Evolutionary conservation across 345 rosid genomes (phyloP).

Genomic region (Erucastrum elatum): DNA sequence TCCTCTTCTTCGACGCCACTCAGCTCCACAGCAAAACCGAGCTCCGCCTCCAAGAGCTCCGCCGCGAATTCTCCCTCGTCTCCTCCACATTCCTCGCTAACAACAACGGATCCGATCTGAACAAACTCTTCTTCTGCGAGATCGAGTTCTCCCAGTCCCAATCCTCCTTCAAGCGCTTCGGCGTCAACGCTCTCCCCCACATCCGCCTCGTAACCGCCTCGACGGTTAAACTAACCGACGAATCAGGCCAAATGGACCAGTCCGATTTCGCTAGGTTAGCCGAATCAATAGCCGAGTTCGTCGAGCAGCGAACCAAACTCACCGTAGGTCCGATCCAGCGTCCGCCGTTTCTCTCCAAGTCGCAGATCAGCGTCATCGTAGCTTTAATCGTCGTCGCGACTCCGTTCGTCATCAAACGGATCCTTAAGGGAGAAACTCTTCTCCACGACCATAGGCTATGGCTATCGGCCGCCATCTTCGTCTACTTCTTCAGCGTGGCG

Average conservation of each 20-base stretch:
- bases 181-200: slow-evolving; percentile 90
- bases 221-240: slow-evolving; percentile 54
- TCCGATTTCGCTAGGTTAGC: slow-evolving; percentile 69
- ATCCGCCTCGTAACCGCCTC: slow-evolving; percentile 68
- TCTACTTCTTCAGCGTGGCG: slow-evolving; percentile 82
- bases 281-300: slow-evolving; percentile 77
- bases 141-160: slow-evolving; percentile 74
- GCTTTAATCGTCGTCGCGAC: slow-evolving; percentile 42
- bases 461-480: slow-evolving; percentile 63
- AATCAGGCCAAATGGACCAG: slow-evolving; percentile 73
- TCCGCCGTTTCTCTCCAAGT: slow-evolving; percentile 60
- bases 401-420: slow-evolving; percentile 53
- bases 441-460: slow-evolving; percentile 66
- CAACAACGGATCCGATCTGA: slow-evolving; percentile 49
- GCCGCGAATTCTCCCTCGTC: slow-evolving; percentile 66
- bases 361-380: slow-evolving; percentile 43
- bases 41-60: slow-evolving; percentile 70
- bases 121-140: slow-evolving; percentile 78
- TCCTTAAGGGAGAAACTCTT: slow-evolving; percentile 56
- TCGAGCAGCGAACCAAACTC: slow-evolving; percentile 61
- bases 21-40: slow-evolving; percentile 63
- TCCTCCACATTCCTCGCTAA: slow-evolving; percentile 71
- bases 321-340: slow-evolving; percentile 69
- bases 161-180: slow-evolving; percentile 66
- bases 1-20: slow-evolving; percentile 87